Percentiles rank a stretch among this genome's conserved stretches.
Evolutionary conservation across 768 basidiomycete species (phyloP).

Genomic region (Scleroderma citrinum): DNA sequence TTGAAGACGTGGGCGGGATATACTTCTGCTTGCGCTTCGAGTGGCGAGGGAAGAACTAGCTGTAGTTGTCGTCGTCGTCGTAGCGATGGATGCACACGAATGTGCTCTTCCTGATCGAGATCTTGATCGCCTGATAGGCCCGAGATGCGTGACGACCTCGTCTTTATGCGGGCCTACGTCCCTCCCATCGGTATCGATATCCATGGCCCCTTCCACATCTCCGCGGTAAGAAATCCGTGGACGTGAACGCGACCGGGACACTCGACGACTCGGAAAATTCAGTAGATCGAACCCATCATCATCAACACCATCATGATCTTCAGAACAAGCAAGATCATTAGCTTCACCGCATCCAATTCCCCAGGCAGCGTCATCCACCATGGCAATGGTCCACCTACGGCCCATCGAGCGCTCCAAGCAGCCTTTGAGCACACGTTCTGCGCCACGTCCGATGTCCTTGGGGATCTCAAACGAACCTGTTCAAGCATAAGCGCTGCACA

Average conservation of each 20-base stretch:
- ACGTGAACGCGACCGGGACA: conserved; percentile 11
- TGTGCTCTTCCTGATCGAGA: conserved; percentile 43
- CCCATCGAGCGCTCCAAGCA: conserved; percentile 64
- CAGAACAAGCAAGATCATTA: background rate
- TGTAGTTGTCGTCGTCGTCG: too few relatives aligned
- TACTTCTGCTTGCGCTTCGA: conserved; percentile 35
- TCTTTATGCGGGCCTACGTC: too few relatives aligned
- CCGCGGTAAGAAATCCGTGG: conserved; percentile 30
- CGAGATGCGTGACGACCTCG: conserved; percentile 27
- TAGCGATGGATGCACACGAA: conserved; percentile 42
- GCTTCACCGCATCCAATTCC: conserved; percentile 59
- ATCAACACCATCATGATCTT: conserved; percentile 18
- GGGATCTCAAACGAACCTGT: conserved; percentile 63
- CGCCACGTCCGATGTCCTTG: conserved; percentile 48
- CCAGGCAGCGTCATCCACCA: conserved; percentile 79
- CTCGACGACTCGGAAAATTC: conserved; percentile 13
- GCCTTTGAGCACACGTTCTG: conserved; percentile 67
- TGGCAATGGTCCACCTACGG: conserved; percentile 72
- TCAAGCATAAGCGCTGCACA: conserved; percentile 3
- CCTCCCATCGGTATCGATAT: too few relatives aligned
- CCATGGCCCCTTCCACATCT: too few relatives aligned
- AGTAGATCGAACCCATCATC: conserved; percentile 25
- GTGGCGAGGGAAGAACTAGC: conserved; percentile 28
- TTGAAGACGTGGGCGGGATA: conserved; percentile 32
- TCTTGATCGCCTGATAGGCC: conserved; percentile 9